phyloP scores from a whole-genome alignment of 352 stramenopile species.

The Phytophthora cajani region DNA sequence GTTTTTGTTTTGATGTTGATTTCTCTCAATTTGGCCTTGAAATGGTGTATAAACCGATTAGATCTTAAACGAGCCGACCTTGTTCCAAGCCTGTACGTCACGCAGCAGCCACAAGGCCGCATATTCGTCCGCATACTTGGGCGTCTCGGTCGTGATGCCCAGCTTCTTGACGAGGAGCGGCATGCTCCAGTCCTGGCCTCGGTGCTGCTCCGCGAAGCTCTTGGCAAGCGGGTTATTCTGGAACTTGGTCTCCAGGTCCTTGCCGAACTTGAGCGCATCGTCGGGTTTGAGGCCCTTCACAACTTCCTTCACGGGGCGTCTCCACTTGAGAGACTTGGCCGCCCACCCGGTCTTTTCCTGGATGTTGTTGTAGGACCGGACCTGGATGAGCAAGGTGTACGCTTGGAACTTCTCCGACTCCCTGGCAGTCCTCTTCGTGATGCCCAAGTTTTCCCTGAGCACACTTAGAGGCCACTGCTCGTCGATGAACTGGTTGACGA shows the following conservation, averaged over 20 bases:
- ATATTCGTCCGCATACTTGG: background rate
- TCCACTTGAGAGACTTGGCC: background rate
- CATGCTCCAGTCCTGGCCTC: background rate
- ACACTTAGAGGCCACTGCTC: background rate
- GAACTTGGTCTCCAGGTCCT: background rate
- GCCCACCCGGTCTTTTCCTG: constrained; percentile 4
- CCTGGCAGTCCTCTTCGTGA: background rate
- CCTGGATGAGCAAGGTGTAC: background rate
- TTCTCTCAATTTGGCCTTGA: too few species aligned
- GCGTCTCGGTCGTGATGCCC: background rate
- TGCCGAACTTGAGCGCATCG: background rate
- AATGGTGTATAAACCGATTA: background rate
- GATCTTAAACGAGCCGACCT: background rate
- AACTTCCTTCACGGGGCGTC: background rate
- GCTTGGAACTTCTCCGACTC: constrained; percentile 2
- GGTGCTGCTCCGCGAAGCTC: background rate
- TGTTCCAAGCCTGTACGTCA: constrained; percentile 1
- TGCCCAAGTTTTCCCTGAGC: constrained; percentile 2
- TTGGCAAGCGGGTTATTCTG: background rate
- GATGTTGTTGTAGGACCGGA: constrained; percentile 6
- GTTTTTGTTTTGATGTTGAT: too few species aligned
- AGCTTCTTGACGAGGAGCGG: background rate
- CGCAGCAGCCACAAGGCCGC: background rate
- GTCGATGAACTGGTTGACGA: constrained; percentile 1
- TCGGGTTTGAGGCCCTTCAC: background rate